phyloP scores from a whole-genome alignment of 2,329 filamentous ascomycete species.

The Beauveria sp. region DNA sequence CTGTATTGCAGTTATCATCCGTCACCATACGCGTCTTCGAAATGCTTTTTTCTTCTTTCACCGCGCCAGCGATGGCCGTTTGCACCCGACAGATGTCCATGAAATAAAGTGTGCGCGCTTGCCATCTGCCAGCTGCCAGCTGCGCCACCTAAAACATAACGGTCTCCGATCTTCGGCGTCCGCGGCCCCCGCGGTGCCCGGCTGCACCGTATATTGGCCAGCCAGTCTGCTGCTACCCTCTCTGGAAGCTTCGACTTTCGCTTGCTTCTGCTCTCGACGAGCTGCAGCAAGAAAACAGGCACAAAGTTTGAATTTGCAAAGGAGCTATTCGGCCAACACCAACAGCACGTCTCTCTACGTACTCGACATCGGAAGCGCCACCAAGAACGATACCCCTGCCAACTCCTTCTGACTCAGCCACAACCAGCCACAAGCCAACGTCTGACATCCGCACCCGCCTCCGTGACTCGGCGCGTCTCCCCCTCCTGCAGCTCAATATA shows the following conservation, averaged over 20 bases:
- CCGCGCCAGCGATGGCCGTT: too few relatives aligned
- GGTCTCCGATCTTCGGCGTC: not conserved
- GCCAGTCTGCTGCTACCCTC: not conserved
- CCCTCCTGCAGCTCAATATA: not conserved
- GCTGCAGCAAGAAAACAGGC: not conserved
- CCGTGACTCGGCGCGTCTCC: not conserved
- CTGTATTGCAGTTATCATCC: too few relatives aligned
- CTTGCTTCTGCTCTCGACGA: not conserved
- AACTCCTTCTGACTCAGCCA: not conserved
- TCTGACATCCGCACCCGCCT: not conserved
- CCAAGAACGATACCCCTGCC: not conserved
- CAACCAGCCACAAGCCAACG: not conserved
- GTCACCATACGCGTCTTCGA: too few relatives aligned
- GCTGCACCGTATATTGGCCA: slow-evolving; percentile 9
- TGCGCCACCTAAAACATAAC: not conserved
- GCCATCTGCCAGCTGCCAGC: not conserved
- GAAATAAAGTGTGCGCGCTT: too few relatives aligned
- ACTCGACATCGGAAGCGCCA: too few relatives aligned
- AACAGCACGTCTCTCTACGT: too few relatives aligned
- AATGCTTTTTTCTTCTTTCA: too few relatives aligned
- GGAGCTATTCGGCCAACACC: too few relatives aligned
- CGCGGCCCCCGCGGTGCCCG: slow-evolving; percentile 9
- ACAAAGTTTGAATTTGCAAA: too few relatives aligned
- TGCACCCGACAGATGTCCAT: too few relatives aligned
- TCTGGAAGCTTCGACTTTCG: not conserved